Evolutionary conservation across 805 yeast species (phyloP), one percentile per base, ranked within the genome.

Genomic region (Starmerella tilneyi): DNA sequence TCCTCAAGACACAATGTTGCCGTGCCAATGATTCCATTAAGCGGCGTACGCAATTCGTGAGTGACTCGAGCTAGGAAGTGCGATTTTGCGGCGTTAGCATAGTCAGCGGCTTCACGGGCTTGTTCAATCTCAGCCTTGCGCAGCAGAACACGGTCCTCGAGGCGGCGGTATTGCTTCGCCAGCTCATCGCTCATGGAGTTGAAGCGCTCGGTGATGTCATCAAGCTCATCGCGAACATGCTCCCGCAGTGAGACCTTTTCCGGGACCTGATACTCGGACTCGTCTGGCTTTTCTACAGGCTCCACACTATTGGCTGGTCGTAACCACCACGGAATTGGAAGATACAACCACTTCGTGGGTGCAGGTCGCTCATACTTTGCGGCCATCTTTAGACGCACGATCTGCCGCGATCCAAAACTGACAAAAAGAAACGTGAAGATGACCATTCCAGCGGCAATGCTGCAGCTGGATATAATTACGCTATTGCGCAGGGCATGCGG

Each of bases 11-110:
- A 89, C 47, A 89, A 81, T 1, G 94, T 80, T 0, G 97, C 84
- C 94, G 92, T 85, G 47, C 98, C 98, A 45, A 92, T 67, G 33
- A 92, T 92, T 60, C 98, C 98, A 62, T 92, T 92, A 50, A 92
- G 68, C 1, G 98, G 98, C 0, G 97, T 92, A 55, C 97, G 75
- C 58, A 92, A 70, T 66, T 92, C 98, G 62, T 85, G 96, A 0
- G 95, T 84, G 15, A 85, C 86, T 54, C 88, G 84, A 2, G 96
- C 95, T 56, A 85, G 80, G 60, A 85, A 85, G 6, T 84, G 86
- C 6, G 97, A 88, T 59, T 92, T 92, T 3, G 97, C 95, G 55
- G 92, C 96, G 62, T 89, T 89, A 1, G 98, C 98, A 23, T 81
- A 77, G 64, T 89, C 96, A 0, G 96, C 96, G 59, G 53, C 56